phyloP scores from a whole-genome alignment of 2,329 filamentous ascomycete genomes.

The Talaromyces sp. region DNA sequence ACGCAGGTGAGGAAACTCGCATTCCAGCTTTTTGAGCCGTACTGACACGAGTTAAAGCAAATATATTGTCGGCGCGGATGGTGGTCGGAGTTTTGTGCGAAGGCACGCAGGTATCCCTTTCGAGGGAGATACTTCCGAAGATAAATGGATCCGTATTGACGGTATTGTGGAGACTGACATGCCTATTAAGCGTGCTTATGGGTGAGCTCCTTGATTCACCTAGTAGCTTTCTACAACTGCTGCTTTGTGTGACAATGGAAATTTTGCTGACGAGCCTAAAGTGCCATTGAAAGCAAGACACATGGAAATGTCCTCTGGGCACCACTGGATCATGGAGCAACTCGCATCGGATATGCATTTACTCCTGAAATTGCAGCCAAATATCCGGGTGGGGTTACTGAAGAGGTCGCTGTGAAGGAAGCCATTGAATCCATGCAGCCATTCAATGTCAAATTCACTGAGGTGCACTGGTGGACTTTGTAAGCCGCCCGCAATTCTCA shows the following conservation, averaged over 20 bases:
- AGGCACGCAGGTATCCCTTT: constrained; percentile 38
- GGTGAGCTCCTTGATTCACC: constrained; percentile 3
- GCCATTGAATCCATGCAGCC: constrained; percentile 22
- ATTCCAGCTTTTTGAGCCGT: background rate
- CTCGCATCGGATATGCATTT: constrained; percentile 23
- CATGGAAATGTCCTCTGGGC: constrained; percentile 33
- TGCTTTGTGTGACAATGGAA: background rate
- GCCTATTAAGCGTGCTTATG: constrained; percentile 23
- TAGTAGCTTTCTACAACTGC: background rate
- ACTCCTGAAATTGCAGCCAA: constrained; percentile 21
- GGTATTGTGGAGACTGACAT: constrained; percentile 29
- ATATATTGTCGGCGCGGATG: constrained; percentile 48
- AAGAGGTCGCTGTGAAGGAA: constrained; percentile 23
- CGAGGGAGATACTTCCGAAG: constrained; percentile 36
- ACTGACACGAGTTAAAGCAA: background rate
- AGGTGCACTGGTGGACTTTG: constrained; percentile 25
- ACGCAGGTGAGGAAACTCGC: background rate
- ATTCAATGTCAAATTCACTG: constrained; percentile 22
- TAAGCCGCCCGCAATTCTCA: background rate
- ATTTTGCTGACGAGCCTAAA: background rate
- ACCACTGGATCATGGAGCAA: constrained; percentile 24
- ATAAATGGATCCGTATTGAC: constrained; percentile 24
- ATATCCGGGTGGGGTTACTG: constrained; percentile 14
- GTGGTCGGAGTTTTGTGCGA: constrained; percentile 47
- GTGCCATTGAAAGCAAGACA: constrained; percentile 20